Evolutionary conservation across 345 rosid species (phyloP), one percentile per base, ranked within the genome.

Genomic region (Excoecaria agallocha): DNA sequence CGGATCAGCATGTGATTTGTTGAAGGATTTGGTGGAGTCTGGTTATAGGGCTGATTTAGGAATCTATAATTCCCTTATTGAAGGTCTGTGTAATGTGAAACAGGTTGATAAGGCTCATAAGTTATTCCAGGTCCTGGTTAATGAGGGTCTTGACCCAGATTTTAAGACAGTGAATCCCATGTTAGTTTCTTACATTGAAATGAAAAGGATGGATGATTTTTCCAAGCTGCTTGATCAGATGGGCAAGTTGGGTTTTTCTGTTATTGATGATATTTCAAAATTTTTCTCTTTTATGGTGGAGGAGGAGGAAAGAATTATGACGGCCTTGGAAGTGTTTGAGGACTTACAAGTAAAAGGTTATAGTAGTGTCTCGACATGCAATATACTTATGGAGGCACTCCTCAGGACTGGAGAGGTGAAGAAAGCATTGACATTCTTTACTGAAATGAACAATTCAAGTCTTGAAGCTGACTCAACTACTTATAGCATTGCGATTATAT

Each of bases 21-120:
- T 89, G 83, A 82, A 89, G 83, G 98, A 92, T 87, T 80, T 94
- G 80, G 82, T 91, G 67, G 90, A 86, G 75, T 91, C 98, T 5
- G 98, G 97, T 68, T 91, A 91, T 55, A 85, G 92, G 22, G 91
- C 96, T 66, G 97, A 92, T 84, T 61, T 94, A 63, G 90, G 86
- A 83, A 91, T 94, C 66, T 89, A 92, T 66, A 91, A 86, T 84
- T 86, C 96, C 8, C 87, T 94, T 64, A 89, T 94, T 70, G 81
- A 73, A 84, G 98, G 98, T 59, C 74, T 92, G 61, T 94, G 98
- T 75, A 77, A 68, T 61, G 88, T 79, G 51, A 84, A 82, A 41
- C 86, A 56, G 71, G 88, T 89, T 50, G 93, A 91, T 80, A 93
- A 89, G 78, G 98, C 98, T 16, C 82, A 78, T 71, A 91, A 87